Evolutionary conservation across 2,329 filamentous ascomycete genomes (phyloP), one percentile per base, ranked within the genome.

Genomic region (Fusarium chaquense): DNA sequence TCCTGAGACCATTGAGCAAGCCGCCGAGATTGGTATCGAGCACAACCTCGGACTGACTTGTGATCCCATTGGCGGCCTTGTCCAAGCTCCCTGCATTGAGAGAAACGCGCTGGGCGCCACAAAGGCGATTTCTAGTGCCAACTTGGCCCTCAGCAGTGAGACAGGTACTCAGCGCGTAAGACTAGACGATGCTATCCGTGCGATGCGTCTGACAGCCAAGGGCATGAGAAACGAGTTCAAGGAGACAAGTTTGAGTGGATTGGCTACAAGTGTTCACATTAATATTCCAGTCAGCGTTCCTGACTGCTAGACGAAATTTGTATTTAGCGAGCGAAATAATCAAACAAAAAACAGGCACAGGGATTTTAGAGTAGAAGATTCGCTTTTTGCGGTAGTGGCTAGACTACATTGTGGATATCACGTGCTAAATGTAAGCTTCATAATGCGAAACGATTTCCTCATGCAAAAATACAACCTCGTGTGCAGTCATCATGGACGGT

Each of bases 181-280:
- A 28, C 78, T 85, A 6, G 83, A 85, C 58, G 83, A 85, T 58
- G 83, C 83, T 8, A 85, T 85, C 53, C 80, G 81, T 7, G 83
- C 83, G 9, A 85, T 85, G 83, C 77, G 83, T 0, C 65, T 85
- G 16, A 85, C 83, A 0, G 83, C 83, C 5, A 80, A 83, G 74
- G 83, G 83, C 1, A 85, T 85, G 83, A 77, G 83, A 33, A 85
- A 85, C 36, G 83, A 85, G 75, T 85, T 85, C 73, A 85, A 85
- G 77, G 83, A 85, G 76, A 85, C 83, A 5, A 85, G 83, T 63
- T 72, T 85, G 28, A 85, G 83, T 49, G 83, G 83, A 4, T 66
- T 85, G 62, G 83, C 83, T n/a, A 85, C 82, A 4, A 85, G 83
- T 61, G 83, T 85, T 59, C 82, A 83, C 11, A 73, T 85, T 24